Percentiles rank a stretch among this genome's conserved stretches.
phyloP scores from a whole-genome alignment of 306 rosid genomes.

The Lathyrus oleraceus region DNA sequence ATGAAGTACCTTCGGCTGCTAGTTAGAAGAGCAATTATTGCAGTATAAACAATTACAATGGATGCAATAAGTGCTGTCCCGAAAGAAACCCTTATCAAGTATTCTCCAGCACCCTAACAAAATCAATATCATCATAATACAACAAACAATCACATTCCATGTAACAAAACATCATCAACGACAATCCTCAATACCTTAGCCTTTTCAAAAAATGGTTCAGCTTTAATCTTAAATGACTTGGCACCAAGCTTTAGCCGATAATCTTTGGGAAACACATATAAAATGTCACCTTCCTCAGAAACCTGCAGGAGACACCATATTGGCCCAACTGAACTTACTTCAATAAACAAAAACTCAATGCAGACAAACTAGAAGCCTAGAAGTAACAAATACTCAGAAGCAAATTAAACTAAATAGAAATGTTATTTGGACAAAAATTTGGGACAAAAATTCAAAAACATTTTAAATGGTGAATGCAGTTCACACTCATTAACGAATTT shows the following conservation, averaged over 20 bases:
- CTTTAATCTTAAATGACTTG: constrained; percentile 75
- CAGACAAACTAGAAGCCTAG: constrained; percentile 4
- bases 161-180: constrained; percentile 25
- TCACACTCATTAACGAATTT: no score
- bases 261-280: constrained; percentile 86
- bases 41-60: constrained; percentile 87
- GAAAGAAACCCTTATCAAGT: constrained; percentile 89
- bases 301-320: constrained; percentile 79
- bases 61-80: constrained; percentile 95
- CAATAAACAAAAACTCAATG: constrained; percentile 36
- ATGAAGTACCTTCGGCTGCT: constrained; percentile 76
- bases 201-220: constrained; percentile 79
- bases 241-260: constrained; percentile 78
- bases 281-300: constrained; percentile 88
- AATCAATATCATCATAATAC: constrained; percentile 22
- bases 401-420: neutral
- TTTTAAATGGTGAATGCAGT: no score
- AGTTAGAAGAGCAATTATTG: constrained; percentile 82
- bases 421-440: no score
- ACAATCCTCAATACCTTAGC: constrained; percentile 59
- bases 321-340: constrained; percentile 50
- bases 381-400: neutral
- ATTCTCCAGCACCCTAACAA: constrained; percentile 76
- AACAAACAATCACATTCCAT: constrained; percentile 18
- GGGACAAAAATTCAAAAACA: no score